Base-by-base conservation (phyloP, 306 rosid species). In the Boehmeria nivea region DNA sequence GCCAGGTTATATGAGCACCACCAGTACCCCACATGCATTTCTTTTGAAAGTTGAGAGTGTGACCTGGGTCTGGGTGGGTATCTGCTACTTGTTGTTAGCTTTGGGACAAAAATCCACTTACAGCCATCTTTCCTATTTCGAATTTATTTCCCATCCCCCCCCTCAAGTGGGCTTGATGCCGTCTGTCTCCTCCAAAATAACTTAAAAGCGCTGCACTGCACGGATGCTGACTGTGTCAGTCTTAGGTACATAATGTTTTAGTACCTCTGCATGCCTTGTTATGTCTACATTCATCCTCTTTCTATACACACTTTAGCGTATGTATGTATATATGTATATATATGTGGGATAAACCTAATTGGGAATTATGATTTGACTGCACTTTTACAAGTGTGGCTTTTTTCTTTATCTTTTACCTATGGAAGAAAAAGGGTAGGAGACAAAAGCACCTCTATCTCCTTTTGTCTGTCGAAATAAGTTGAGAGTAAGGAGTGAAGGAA, bases 1-100 rank as follows among this genome's bases (percentile, higher is more conserved):
- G 60, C 45, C 65, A 59, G 43, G 56, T 66, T 23, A 34, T 33
- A 33, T 33, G 31, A 9, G 64, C 34, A 36, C 1, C 34, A 36
- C 1, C 6, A 28, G 10, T 73, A n/a, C 63, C 74, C 66, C 44
- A 68, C 71, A 51, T 26, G 54, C 59, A 58, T 50, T 57, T 31
- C 14, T 43, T 36, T 45, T 54, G 36, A 31, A 19, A 39, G n/a
- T 34, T n/a, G n/a, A n/a, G 50, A 19, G 20, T 12, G 42, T 61
- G 59, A 36, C 45, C 24, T 57, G 63, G 56, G 42, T 44, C 27
- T 31, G 36, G 43, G 61, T 50, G 37, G 63, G 55, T n/a, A n/a
- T n/a, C n/a, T n/a, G n/a, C n/a, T n/a, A 51, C 52, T 59, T 18
- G 73, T 10, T 13, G 36, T 57, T 43, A 38, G 73, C 66, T 55